Base-by-base conservation (phyloP, 257 asterid species). In the Fraxinus quadrangulata region DNA sequence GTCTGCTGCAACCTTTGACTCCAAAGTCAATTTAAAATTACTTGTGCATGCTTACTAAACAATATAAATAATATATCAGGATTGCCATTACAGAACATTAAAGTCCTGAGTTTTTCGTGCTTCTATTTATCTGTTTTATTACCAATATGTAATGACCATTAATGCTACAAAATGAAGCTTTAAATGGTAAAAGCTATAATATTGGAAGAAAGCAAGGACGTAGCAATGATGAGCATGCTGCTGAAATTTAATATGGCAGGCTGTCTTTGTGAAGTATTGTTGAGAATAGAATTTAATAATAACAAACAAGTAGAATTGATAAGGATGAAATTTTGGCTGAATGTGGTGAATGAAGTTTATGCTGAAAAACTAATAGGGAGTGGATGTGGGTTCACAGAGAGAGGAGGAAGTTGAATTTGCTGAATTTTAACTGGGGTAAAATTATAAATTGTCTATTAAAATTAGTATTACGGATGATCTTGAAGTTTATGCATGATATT, bases 361-460 rank as follows among this genome's bases (percentile, higher is more conserved):
- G 33, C 69, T 56, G 36, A 49, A 74, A 61, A 68, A 61, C 49
- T 47, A 19, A 30, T 71, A 23, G 23, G 37, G 61, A 63, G 21
- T 74, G 30, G 75, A 28, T 36, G 36, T 75, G 47, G 71, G 65
- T 47, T 79, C 67, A 4, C 56, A 68, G 63, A 28, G 37, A 59
- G 17, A 70, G 67, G 9, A 30, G 79, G 17, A 78, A 47, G 72
- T 71, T 73, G 30, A 73, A 26, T 23, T 72, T 77, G 26, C 65
- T 54, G 65, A 61, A 4, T 70, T 59, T 21, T 73, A 28, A 73
- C 34, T 36, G 14, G 30, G 40, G 70, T 59, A 68, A 65, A 16
- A 31, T 40, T 31, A 72, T 39, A 14, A 19, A 59, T 71, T 78
- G 13, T 73, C 51, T 73, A 54, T 66, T 21, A 23, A 47, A 76